A percentile compares a stretch with the other conserved stretches of the same genome.
These are phyloP conservation scores for Gossypioides kirkii DNA, from an alignment of 345 rosid species.

Conservation along the genomic window DNA sequence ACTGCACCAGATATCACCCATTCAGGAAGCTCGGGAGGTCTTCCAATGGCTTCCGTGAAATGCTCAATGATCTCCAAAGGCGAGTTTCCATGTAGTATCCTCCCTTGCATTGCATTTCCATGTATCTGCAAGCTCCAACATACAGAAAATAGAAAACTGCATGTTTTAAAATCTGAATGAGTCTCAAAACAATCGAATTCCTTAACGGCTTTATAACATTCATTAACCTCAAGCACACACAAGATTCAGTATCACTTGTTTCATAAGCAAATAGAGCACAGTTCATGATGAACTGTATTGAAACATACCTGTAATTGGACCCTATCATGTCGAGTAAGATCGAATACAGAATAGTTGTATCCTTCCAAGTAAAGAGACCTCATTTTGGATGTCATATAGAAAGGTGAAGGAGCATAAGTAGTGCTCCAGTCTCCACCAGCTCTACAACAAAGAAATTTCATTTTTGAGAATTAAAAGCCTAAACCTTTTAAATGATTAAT, in stretches of 20 bases:
- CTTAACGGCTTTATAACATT: neutral
- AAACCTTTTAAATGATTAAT: neutral
- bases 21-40: conserved; percentile 72
- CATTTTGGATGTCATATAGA: conserved; percentile 69
- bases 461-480: neutral
- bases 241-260: neutral
- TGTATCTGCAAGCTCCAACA: conserved; percentile 50
- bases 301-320: conserved; percentile 64
- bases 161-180: conserved; percentile 25
- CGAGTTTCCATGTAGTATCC: conserved; percentile 52
- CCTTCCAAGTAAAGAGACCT: conserved; percentile 70
- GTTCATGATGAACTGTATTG: neutral
- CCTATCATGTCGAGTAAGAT: conserved; percentile 47
- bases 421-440: conserved; percentile 76
- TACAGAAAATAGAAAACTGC: conserved; percentile 31
- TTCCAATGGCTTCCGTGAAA: conserved; percentile 55
- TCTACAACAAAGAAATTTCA: conserved; percentile 29
- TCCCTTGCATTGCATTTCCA: conserved; percentile 49
- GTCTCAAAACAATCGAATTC: conserved; percentile 6
- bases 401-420: conserved; percentile 81
- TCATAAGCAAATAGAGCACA: neutral
- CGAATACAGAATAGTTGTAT: conserved; percentile 60
- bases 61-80: conserved; percentile 55
- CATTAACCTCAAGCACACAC: neutral
- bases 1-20: conserved; percentile 80